phyloP scores from a whole-genome alignment of 108 stramenopile genomes.

The Conticribra guillardii region DNA sequence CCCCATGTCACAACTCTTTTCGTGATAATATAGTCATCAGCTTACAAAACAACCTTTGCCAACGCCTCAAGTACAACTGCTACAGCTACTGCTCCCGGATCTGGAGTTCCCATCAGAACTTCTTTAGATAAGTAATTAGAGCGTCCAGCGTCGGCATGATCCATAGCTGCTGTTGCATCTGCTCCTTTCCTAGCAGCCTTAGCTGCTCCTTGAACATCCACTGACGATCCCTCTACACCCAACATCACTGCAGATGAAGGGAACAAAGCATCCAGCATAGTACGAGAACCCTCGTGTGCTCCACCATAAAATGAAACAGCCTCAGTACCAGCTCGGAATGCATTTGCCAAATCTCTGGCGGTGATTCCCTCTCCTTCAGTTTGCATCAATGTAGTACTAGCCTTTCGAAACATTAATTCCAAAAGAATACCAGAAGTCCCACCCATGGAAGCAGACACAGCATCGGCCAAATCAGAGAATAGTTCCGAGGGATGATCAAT shows the following conservation, averaged over 20 bases:
- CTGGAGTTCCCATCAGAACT: conserved; percentile 86
- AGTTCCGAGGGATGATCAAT: conserved; percentile 63
- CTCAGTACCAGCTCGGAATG: conserved; percentile 86
- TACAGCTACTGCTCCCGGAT: conserved; percentile 97
- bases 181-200: conserved; percentile 82
- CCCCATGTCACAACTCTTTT: not conserved
- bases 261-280: conserved; percentile 95
- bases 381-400: conserved; percentile 48
- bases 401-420: conserved; percentile 92
- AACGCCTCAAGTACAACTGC: conserved; percentile 86
- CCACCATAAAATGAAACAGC: conserved; percentile 94
- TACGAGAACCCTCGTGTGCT: conserved; percentile 89
- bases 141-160: conserved; percentile 87
- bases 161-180: conserved; percentile 89
- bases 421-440: conserved; percentile 95
- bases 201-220: conserved; percentile 59
- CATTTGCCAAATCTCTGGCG: conserved; percentile 55
- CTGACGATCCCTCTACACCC: conserved; percentile 13
- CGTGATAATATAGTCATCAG: not conserved
- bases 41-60: conserved; percentile 12
- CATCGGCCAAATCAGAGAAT: conserved; percentile 78
- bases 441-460: conserved; percentile 89
- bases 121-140: conserved; percentile 93
- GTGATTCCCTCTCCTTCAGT: conserved; percentile 52
- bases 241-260: conserved; percentile 71